Conservation (phyloP, 208 protist species). For the Leptomonas pyrrhocoris region DNA sequence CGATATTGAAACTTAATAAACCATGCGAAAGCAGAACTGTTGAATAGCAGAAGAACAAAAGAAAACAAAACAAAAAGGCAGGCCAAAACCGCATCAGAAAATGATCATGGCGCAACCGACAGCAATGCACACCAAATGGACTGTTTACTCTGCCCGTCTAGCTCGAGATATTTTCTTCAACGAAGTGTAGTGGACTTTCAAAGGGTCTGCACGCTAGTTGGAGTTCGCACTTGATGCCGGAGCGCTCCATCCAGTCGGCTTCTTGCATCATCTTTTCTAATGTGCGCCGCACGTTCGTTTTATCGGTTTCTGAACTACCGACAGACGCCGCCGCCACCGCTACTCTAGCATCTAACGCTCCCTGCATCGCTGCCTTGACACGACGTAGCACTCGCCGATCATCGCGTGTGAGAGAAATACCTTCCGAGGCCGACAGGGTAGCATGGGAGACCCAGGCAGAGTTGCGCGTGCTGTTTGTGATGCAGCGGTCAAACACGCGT, state of each 20-base stretch:
- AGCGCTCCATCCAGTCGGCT: slow-evolving; percentile 56
- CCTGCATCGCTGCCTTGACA: slow-evolving; percentile 5
- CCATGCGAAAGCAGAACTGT: too few species aligned
- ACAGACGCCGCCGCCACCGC: not conserved
- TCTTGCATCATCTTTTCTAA: slow-evolving; percentile 45
- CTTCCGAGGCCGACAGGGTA: slow-evolving; percentile 1
- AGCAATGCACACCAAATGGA: too few species aligned
- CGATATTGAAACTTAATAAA: too few species aligned
- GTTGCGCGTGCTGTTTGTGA: not conserved
- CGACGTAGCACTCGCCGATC: slow-evolving; percentile 17
- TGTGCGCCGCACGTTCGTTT: slow-evolving; percentile 16
- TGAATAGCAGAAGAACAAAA: not conserved
- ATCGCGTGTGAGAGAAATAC: slow-evolving; percentile 3
- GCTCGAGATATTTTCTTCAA: not conserved
- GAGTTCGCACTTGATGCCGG: slow-evolving; percentile 69
- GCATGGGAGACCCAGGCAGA: not conserved
- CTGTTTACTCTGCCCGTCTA: too few species aligned
- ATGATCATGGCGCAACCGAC: too few species aligned
- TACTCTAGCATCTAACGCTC: slow-evolving; percentile 1
- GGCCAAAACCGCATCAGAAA: slow-evolving; percentile 4
- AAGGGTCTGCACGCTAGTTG: slow-evolving; percentile 42
- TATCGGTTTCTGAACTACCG: not conserved
- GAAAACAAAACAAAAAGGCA: slow-evolving; percentile 16
- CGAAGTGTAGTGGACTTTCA: slow-evolving; percentile 9
- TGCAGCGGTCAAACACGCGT: slow-evolving; percentile 4